phyloP scores from a whole-genome alignment of 495 filamentous ascomycete species.

The Delitschia confertaspora region DNA sequence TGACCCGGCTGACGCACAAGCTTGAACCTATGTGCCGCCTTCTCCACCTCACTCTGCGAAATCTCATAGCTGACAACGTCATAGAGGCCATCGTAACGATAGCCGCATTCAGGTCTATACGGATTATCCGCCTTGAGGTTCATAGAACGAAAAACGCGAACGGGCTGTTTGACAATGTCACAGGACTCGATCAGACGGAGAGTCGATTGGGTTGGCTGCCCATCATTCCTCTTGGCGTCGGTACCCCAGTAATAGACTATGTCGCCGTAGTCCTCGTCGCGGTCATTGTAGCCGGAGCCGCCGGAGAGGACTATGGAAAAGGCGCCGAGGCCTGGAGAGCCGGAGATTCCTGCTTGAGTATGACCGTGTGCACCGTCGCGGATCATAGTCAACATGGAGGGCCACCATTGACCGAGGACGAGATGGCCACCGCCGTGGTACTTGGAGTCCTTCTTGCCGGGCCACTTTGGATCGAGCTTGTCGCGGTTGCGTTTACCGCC shows the following conservation, averaged over 20 bases:
- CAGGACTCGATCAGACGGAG: conserved; percentile 33
- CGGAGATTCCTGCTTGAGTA: conserved; percentile 44
- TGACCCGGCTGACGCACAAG: conserved; percentile 36
- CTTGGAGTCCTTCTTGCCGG: conserved; percentile 22
- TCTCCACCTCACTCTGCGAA: conserved; percentile 22
- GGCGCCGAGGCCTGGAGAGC: conserved; percentile 31
- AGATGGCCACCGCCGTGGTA: conserved; percentile 41
- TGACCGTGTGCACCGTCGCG: conserved; percentile 51
- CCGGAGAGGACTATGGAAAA: conserved; percentile 39
- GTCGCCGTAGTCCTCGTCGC: conserved; percentile 42
- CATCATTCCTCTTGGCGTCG: conserved; percentile 24
- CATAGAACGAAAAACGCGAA: conserved; percentile 43
- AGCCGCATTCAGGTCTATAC: conserved; percentile 42
- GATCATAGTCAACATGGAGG: conserved; percentile 42
- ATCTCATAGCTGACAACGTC: conserved; percentile 27
- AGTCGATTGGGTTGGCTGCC: conserved; percentile 34
- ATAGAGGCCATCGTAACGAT: conserved; percentile 53
- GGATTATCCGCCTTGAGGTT: conserved; percentile 29
- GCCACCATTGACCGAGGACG: conserved; percentile 51
- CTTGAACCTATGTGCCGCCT: conserved; percentile 36
- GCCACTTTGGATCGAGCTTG: conserved; percentile 29
- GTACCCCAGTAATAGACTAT: conserved; percentile 48
- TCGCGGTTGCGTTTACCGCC: conserved; percentile 16
- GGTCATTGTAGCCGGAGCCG: conserved; percentile 37
- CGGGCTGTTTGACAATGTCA: conserved; percentile 26